Evolutionary conservation across 352 stramenopile species (phyloP).

Genomic region (Pythium rhizo-oryzae): DNA sequence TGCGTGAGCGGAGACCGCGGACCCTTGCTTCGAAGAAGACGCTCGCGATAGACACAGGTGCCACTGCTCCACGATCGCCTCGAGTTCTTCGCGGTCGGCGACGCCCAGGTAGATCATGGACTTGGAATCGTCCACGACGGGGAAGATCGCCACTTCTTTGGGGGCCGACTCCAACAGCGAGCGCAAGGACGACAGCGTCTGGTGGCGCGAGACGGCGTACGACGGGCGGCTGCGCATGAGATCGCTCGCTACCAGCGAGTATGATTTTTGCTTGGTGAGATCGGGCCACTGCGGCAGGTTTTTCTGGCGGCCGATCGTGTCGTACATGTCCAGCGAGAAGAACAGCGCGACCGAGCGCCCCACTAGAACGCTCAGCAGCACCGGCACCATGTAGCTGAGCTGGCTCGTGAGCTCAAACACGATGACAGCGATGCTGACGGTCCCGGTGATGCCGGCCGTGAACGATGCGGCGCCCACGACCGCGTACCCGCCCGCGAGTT

Average conservation of each 20-base stretch:
- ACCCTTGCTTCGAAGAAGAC: not conserved
- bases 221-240: slow-evolving; percentile 62
- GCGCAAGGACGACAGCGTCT: slow-evolving; percentile 56
- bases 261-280: slow-evolving; percentile 78
- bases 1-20: not conserved
- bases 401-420: slow-evolving; percentile 90
- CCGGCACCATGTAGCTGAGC: slow-evolving; percentile 89
- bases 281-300: slow-evolving; percentile 82
- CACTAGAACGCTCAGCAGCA: slow-evolving; percentile 80
- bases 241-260: slow-evolving; percentile 65
- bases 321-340: slow-evolving; percentile 85
- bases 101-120: slow-evolving; percentile 71
- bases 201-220: slow-evolving; percentile 50
- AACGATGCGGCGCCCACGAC: slow-evolving; percentile 84
- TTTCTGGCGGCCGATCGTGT: slow-evolving; percentile 81
- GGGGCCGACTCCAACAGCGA: slow-evolving; percentile 43
- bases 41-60: slow-evolving; percentile 39
- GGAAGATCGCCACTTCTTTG: slow-evolving; percentile 53
- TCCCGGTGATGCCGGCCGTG: slow-evolving; percentile 78
- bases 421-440: slow-evolving; percentile 81
- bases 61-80: slow-evolving; percentile 63
- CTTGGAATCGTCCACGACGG: slow-evolving; percentile 64
- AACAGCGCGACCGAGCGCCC: slow-evolving; percentile 63
- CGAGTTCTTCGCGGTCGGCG: slow-evolving; percentile 59
- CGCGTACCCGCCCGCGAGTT: slow-evolving; percentile 70